Percentiles rank a stretch among this genome's conserved stretches.
phyloP scores from a whole-genome alignment of 768 basidiomycete genomes.

The Tricholoma terreum region DNA sequence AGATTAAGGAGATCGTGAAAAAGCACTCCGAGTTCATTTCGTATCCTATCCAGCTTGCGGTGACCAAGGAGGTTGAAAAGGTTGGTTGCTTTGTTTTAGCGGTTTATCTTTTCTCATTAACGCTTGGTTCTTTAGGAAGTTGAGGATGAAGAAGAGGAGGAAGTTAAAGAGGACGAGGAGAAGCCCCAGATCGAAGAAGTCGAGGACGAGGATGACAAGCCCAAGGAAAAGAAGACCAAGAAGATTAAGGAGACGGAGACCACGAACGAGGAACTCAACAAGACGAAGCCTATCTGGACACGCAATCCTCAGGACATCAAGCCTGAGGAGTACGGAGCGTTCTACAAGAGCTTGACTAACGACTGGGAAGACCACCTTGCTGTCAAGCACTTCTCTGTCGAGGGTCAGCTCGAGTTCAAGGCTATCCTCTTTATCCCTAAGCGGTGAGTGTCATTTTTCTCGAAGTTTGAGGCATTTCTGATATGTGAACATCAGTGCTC shows the following conservation, averaged over 20 bases:
- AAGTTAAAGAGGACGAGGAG: constrained; percentile 71
- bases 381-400: constrained; percentile 99
- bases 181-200: constrained; percentile 81
- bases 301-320: constrained; percentile 96
- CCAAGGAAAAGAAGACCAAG: constrained; percentile 91
- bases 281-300: constrained; percentile 99
- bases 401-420: constrained; percentile 99
- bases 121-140: constrained; percentile 35
- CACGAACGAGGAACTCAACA: constrained; percentile 98
- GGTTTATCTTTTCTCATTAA: not conserved
- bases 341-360: constrained; percentile 99
- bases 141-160: constrained; percentile 84
- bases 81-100: constrained; percentile 40
- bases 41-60: constrained; percentile 97
- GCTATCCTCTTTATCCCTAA: constrained; percentile 97
- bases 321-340: constrained; percentile 87
- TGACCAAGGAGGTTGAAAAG: constrained; percentile 99
- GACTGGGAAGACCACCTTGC: constrained; percentile 99
- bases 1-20: constrained; percentile 99
- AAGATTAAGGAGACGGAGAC: constrained; percentile 87
- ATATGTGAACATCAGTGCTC: constrained; percentile 56
- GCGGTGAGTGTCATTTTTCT: constrained; percentile 51
- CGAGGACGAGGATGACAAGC: constrained; percentile 79
- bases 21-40: constrained; percentile 99
- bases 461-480: constrained; percentile 1